Conservation (phyloP, 495 filamentous ascomycete species). For the Penicillium parvum region DNA sequence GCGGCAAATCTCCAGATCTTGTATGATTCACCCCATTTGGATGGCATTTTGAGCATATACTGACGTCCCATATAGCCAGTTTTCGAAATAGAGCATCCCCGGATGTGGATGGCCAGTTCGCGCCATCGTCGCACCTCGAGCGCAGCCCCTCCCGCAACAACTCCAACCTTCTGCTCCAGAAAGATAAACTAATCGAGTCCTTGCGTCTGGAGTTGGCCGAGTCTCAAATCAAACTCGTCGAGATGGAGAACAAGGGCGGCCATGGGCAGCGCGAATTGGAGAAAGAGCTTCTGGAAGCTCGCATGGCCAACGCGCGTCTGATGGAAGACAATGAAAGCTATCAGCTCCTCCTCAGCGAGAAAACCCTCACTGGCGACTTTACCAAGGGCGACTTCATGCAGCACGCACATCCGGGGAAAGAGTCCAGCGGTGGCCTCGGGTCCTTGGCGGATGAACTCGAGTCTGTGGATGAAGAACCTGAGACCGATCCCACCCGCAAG, state of each 20-base stretch:
- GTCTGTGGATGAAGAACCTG: conserved; percentile 52
- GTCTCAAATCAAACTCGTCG: conserved; percentile 90
- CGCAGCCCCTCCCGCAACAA: conserved; percentile 79
- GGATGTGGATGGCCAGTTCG: conserved; percentile 68
- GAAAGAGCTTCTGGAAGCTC: conserved; percentile 78
- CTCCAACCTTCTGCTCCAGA: conserved; percentile 83
- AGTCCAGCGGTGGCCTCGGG: conserved; percentile 40
- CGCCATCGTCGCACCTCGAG: conserved; percentile 77
- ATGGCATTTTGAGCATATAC: conserved; percentile 4
- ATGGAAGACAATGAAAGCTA: conserved; percentile 99
- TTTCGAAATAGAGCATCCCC: conserved; percentile 47
- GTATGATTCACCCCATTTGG: conserved; percentile 44
- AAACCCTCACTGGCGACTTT: conserved; percentile 92
- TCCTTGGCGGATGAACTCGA: conserved; percentile 89
- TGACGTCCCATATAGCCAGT: conserved; percentile 46
- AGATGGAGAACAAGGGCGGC: conserved; percentile 88
- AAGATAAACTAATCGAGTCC: conserved; percentile 92
- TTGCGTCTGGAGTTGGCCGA: conserved; percentile 89
- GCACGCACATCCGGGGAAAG: conserved; percentile 38
- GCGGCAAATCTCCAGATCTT: conserved; percentile 60
- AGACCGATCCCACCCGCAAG: conserved; percentile 56
- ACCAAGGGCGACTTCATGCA: conserved; percentile 78
- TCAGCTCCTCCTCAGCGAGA: conserved; percentile 86
- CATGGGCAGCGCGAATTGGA: conserved; percentile 82
- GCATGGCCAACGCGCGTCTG: conserved; percentile 88